phyloP scores from a whole-genome alignment of 139 green algal species.

The Chlamydomonas eustigma region DNA sequence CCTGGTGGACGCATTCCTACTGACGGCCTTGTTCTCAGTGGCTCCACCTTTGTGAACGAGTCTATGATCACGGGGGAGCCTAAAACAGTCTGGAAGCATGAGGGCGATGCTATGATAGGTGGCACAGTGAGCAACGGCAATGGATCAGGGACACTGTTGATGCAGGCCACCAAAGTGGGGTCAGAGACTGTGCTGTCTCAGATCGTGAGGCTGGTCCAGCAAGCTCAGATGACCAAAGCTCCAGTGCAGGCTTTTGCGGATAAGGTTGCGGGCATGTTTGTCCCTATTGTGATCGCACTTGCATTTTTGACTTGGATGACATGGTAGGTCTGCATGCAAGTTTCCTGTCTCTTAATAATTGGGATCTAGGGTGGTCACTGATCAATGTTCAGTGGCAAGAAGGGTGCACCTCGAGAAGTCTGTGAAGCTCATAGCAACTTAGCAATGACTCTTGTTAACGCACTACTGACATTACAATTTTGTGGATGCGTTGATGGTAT shows the following conservation, averaged over 20 bases:
- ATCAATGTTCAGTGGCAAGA: too few relatives aligned
- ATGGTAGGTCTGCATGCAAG: neutral
- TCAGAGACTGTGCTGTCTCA: constrained; percentile 67
- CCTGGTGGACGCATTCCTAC: constrained; percentile 77
- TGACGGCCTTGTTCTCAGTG: constrained; percentile 81
- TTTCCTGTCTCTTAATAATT: too few relatives aligned
- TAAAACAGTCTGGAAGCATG: constrained; percentile 14
- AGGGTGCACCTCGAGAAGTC: too few relatives aligned
- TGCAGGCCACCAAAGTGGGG: constrained; percentile 51
- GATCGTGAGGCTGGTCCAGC: constrained; percentile 90
- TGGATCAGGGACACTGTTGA: constrained; percentile 30
- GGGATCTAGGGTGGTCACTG: too few relatives aligned
- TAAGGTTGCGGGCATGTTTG: constrained; percentile 75
- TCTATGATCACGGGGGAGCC: constrained; percentile 94
- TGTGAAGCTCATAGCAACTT: too few relatives aligned
- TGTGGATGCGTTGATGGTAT: too few relatives aligned
- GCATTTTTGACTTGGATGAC: neutral
- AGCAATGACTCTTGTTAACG: too few relatives aligned
- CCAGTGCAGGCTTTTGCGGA: constrained; percentile 84
- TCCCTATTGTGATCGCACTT: constrained; percentile 69
- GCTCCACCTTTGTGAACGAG: constrained; percentile 87
- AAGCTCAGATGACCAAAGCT: constrained; percentile 90
- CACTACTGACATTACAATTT: too few relatives aligned
- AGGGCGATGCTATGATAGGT: constrained; percentile 57
- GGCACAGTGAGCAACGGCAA: constrained; percentile 83